Evolutionary conservation across 2,329 filamentous ascomycete species (phyloP).

Genomic region (Ascochyta lentis): DNA sequence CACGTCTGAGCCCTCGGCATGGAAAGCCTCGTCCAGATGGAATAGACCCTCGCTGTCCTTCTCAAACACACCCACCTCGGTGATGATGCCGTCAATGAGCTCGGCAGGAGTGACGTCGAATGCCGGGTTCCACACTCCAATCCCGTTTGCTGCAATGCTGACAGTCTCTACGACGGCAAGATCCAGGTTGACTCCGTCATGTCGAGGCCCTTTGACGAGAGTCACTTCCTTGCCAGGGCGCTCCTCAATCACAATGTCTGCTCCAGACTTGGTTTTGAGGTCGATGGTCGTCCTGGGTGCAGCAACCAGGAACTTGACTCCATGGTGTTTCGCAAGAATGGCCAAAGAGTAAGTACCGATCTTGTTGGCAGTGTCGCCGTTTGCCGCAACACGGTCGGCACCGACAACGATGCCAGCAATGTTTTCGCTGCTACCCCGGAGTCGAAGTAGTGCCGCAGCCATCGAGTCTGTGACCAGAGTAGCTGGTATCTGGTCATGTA

Average conservation of each 20-base stretch:
- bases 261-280: constrained; percentile 76
- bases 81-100: constrained; percentile 92
- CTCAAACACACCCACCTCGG: constrained; percentile 85
- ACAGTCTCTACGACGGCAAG: constrained; percentile 70
- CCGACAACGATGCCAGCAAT: constrained; percentile 91
- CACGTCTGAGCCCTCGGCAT: constrained; percentile 27
- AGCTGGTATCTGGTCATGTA: constrained; percentile 88
- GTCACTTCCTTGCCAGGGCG: constrained; percentile 82
- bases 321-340: constrained; percentile 86
- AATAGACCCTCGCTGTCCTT: constrained; percentile 77
- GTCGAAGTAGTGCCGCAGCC: constrained; percentile 83
- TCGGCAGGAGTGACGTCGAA: constrained; percentile 93
- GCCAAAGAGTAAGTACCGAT: constrained; percentile 94
- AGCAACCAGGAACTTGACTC: constrained; percentile 92
- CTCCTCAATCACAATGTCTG: constrained; percentile 89
- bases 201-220: constrained; percentile 78
- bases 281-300: constrained; percentile 96
- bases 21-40: constrained; percentile 57
- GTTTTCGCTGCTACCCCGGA: constrained; percentile 65
- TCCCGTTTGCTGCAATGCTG: constrained; percentile 76
- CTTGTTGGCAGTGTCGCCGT: constrained; percentile 98
- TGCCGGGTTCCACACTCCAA: constrained; percentile 93
- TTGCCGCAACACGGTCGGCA: constrained; percentile 92
- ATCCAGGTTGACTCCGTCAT: constrained; percentile 68
- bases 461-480: constrained; percentile 96